Percentiles rank a stretch among this genome's conserved stretches.
Conservation (phyloP, 1,284 basidiomycete species). For the Chalciporus piperatoides region DNA sequence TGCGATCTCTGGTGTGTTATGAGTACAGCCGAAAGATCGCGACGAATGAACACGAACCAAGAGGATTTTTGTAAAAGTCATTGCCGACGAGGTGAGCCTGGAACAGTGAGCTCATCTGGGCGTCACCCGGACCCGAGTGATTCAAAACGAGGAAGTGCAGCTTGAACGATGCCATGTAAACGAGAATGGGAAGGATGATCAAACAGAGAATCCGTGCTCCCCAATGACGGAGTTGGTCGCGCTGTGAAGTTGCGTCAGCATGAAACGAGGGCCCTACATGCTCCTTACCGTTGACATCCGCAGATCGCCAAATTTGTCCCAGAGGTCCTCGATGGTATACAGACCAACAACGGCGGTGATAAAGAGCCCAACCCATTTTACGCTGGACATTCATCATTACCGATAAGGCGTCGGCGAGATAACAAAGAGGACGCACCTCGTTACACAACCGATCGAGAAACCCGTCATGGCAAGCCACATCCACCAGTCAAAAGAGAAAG, state of each 20-base stretch:
- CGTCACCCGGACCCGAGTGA: slow-evolving; percentile 93
- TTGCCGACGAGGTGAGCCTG: slow-evolving; percentile 96
- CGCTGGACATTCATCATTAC: slow-evolving; percentile 43
- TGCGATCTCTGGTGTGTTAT: slow-evolving; percentile 65
- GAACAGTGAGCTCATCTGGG: slow-evolving; percentile 98
- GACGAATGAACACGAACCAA: slow-evolving; percentile 48
- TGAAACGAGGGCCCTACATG: background rate
- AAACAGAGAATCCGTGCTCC: slow-evolving; percentile 81
- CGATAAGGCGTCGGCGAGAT: background rate
- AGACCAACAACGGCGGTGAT: slow-evolving; percentile 92
- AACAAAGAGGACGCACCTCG: slow-evolving; percentile 50
- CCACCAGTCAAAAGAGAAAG: slow-evolving; percentile 97
- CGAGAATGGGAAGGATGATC: slow-evolving; percentile 84
- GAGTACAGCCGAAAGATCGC: background rate
- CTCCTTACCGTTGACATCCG: slow-evolving; percentile 80
- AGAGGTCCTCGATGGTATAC: slow-evolving; percentile 97
- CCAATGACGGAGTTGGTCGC: slow-evolving; percentile 91
- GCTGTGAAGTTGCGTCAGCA: slow-evolving; percentile 36
- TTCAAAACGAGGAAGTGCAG: slow-evolving; percentile 94
- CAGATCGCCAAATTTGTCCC: slow-evolving; percentile 97
- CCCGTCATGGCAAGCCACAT: slow-evolving; percentile 91
- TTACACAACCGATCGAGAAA: slow-evolving; percentile 92
- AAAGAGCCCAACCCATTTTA: slow-evolving; percentile 97
- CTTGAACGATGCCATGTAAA: slow-evolving; percentile 96
- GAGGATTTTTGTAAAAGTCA: slow-evolving; percentile 85